Evolutionary conservation across 2,329 filamentous ascomycete genomes (phyloP).

Genomic region (Truncatella angustata): DNA sequence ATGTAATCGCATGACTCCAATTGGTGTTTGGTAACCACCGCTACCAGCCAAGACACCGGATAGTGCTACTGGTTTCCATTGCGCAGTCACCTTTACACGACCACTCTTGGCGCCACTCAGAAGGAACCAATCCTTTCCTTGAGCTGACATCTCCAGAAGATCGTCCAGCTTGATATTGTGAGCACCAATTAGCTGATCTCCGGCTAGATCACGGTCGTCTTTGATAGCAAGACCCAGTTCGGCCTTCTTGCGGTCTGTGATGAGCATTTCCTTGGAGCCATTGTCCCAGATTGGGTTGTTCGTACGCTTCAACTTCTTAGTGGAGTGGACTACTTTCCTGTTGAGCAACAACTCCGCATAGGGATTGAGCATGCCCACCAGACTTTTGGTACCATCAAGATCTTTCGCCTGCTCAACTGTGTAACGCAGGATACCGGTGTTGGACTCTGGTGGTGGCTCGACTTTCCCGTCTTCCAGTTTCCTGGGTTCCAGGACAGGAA

Average conservation of each 20-base stretch:
- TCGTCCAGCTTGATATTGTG: constrained; percentile 97
- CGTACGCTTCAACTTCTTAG: constrained; percentile 91
- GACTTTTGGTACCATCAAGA: constrained; percentile 85
- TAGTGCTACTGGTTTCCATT: constrained; percentile 94
- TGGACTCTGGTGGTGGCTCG: constrained; percentile 81
- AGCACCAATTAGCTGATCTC: constrained; percentile 82
- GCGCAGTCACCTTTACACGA: constrained; percentile 82
- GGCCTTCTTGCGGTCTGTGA: constrained; percentile 88
- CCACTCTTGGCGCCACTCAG: constrained; percentile 78
- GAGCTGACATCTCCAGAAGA: constrained; percentile 84
- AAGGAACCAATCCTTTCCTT: constrained; percentile 96
- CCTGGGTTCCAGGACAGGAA: constrained; percentile 78
- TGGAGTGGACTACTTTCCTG: constrained; percentile 84
- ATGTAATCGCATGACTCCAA: constrained; percentile 93
- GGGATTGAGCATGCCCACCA: constrained; percentile 87
- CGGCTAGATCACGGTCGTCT: constrained; percentile 82
- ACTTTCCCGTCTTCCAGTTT: constrained; percentile 73
- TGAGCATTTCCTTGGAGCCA: constrained; percentile 87
- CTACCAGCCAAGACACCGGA: constrained; percentile 74
- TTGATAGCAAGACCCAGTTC: constrained; percentile 92
- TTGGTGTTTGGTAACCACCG: constrained; percentile 87
- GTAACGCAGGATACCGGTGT: constrained; percentile 91
- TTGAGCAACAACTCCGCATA: constrained; percentile 89
- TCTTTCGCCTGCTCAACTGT: constrained; percentile 96
- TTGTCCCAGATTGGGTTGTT: constrained; percentile 98